phyloP scores from a whole-genome alignment of 2,329 filamentous ascomycete genomes.

The Penicillium sp. region DNA sequence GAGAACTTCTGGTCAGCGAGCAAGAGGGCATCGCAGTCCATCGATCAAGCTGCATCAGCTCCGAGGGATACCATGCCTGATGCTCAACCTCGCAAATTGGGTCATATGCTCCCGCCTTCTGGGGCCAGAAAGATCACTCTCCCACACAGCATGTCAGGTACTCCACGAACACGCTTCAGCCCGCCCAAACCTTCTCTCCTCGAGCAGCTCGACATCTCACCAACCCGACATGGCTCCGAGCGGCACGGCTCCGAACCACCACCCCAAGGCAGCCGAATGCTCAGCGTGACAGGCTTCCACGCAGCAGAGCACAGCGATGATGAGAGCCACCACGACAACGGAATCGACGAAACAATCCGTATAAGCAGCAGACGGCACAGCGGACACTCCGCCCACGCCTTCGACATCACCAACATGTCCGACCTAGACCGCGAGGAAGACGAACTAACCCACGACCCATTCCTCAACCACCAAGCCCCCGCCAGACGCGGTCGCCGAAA shows the following conservation, averaged over 20 bases:
- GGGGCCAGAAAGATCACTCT: slow-evolving; percentile 35
- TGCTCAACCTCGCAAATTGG: slow-evolving; percentile 25
- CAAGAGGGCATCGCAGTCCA: slow-evolving; percentile 27
- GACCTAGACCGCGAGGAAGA: slow-evolving; percentile 32
- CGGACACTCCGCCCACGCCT: slow-evolving; percentile 29
- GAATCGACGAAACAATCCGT: slow-evolving; percentile 25
- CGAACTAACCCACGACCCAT: slow-evolving; percentile 34
- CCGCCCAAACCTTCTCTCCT: slow-evolving; percentile 43
- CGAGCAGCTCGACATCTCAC: slow-evolving; percentile 40
- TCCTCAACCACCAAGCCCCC: slow-evolving; percentile 28
- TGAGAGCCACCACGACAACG: slow-evolving; percentile 16
- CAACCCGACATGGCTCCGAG: slow-evolving; percentile 34
- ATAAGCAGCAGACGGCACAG: slow-evolving; percentile 27
- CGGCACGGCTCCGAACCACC: slow-evolving; percentile 30
- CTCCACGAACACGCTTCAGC: slow-evolving; percentile 42
- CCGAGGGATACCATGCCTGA: slow-evolving; percentile 19
- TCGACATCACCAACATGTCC: slow-evolving; percentile 37
- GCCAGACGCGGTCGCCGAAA: slow-evolving; percentile 30
- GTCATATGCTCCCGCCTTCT: slow-evolving; percentile 27
- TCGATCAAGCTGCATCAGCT: slow-evolving; percentile 16
- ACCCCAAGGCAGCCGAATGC: slow-evolving; percentile 26
- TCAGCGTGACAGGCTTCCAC: slow-evolving; percentile 21
- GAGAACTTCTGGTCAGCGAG: slow-evolving; percentile 43
- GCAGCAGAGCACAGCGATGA: slow-evolving; percentile 22
- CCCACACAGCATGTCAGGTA: slow-evolving; percentile 36